Evolutionary conservation across 371 early-diverging fungal species (phyloP), one percentile per base, ranked within the genome.

Genomic region (Mortierella sp.): DNA sequence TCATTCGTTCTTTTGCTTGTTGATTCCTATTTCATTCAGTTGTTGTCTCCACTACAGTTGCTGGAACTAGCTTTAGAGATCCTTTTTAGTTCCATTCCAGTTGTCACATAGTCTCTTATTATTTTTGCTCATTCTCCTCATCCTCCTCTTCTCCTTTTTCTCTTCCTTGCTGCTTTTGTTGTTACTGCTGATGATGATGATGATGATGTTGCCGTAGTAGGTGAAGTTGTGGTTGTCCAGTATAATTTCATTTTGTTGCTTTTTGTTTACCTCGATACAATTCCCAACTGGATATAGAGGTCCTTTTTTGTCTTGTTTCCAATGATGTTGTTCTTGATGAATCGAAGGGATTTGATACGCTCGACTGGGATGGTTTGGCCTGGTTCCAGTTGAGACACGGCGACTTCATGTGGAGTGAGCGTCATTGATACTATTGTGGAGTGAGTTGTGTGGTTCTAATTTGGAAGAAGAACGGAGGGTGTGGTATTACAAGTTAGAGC

Each of bases 281-380:
- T 86, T 40, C 91, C 92, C 19, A 91, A 84, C 37, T 86, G 81
- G 61, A 92, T 87, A 67, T 93, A 96, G 17, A 92, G 85, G 65
- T 89, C 91, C 83, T 96, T 96, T 75, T 94, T 94, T 6, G 94
- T 93, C 67, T 86, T 88, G 72, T 95, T 95, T 61, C 96, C 96
- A 79, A 96, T 96, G 69, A 95, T 89, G 43, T 90, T 85, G 73
- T 96, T 96, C 80, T 94, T 95, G 67, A 96, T 94, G 76, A 91
- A 91, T 31, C 93, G 91, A 26, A 94, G 75, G 13, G 92, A 91
- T 75, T 87, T 88, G 4, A 90, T 71, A 43, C 86, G 87, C 35
- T 86, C 87, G 15, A 70, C 35, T 12, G 86, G 84, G 47, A 88
- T 85, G 19, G 56, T 19, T 10, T 87, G 87, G 57, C 70, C 55